Conservation (phyloP, 2,329 filamentous ascomycete species). For the Talaromyces sp. region DNA sequence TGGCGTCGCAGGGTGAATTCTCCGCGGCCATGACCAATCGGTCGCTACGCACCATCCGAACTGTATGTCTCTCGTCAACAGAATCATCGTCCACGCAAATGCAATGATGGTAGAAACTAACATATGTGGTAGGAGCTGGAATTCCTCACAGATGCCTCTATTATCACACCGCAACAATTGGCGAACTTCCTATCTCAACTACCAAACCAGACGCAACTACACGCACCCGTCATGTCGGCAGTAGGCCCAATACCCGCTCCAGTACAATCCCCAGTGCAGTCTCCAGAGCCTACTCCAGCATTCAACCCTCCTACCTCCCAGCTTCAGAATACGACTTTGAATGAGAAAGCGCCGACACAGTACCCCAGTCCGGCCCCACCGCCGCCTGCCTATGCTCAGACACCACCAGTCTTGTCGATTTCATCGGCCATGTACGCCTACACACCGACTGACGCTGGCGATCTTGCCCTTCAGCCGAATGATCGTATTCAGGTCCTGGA, state of each 20-base stretch:
- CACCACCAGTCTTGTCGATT: slow-evolving; percentile 59
- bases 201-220: slow-evolving; percentile 48
- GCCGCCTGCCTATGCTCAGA: slow-evolving; percentile 53
- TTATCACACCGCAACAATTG: slow-evolving; percentile 72
- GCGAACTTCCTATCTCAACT: slow-evolving; percentile 71
- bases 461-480: slow-evolving; percentile 75
- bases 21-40: slow-evolving; percentile 67
- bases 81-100: background rate
- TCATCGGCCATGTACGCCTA: slow-evolving; percentile 84
- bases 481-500: slow-evolving; percentile 78
- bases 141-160: slow-evolving; percentile 75
- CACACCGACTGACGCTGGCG: slow-evolving; percentile 72
- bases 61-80: slow-evolving; percentile 52
- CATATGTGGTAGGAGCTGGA: slow-evolving; percentile 70
- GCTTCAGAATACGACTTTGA: slow-evolving; percentile 37
- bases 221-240: slow-evolving; percentile 28
- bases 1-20: slow-evolving; percentile 35
- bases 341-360: slow-evolving; percentile 42
- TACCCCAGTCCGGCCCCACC: slow-evolving; percentile 41
- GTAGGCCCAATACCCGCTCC: slow-evolving; percentile 21
- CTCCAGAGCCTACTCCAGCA: slow-evolving; percentile 32
- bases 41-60: slow-evolving; percentile 82
- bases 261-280: slow-evolving; percentile 22
- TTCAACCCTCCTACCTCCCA: slow-evolving; percentile 39
- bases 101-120: background rate